These are phyloP conservation scores for Oryza meyeriana DNA, from an alignment of 176 grass and related monocot genomes.

Conservation along the genomic window DNA sequence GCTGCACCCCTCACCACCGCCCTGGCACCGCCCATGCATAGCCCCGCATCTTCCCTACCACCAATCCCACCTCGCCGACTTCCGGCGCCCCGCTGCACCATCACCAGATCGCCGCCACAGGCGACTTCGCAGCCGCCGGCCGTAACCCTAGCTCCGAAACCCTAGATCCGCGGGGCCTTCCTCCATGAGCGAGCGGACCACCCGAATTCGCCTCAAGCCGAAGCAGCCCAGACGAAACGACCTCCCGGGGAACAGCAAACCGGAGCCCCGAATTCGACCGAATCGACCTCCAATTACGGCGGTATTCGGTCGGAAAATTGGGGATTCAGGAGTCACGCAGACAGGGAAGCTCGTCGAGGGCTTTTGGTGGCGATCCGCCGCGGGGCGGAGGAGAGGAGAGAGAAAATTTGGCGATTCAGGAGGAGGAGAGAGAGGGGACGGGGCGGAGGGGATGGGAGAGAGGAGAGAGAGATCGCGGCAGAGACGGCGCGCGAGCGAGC, in stretches of 20 bases:
- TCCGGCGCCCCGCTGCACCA: slow-evolving; percentile 46
- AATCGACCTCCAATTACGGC: slow-evolving; percentile 28
- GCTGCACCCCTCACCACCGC: slow-evolving; percentile 49
- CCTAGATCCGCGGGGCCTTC: slow-evolving; percentile 52
- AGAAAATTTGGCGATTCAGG: neutral
- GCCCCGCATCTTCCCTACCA: slow-evolving; percentile 54
- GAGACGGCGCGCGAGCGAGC: slow-evolving; percentile 29
- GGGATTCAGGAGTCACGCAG: slow-evolving; percentile 1
- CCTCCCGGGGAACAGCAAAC: neutral
- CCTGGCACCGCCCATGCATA: slow-evolving; percentile 76
- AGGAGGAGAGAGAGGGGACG: neutral
- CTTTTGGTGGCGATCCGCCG: slow-evolving; percentile 1
- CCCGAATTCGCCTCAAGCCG: slow-evolving; percentile 24
- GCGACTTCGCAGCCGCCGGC: neutral
- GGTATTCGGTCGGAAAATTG: neutral
- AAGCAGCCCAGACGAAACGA: neutral
- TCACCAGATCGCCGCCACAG: slow-evolving; percentile 37
- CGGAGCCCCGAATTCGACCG: slow-evolving; percentile 29
- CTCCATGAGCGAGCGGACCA: neutral
- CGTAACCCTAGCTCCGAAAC: slow-evolving; percentile 43
- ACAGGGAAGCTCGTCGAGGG: neutral
- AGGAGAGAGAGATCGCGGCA: slow-evolving; percentile 22
- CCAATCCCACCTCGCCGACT: slow-evolving; percentile 44
- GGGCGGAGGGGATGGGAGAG: neutral
- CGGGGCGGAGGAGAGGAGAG: neutral